Evolutionary conservation across 1,284 basidiomycete species (phyloP), one percentile per base, ranked within the genome.

Genomic region (Apiotrichum mycotoxinovorans): DNA sequence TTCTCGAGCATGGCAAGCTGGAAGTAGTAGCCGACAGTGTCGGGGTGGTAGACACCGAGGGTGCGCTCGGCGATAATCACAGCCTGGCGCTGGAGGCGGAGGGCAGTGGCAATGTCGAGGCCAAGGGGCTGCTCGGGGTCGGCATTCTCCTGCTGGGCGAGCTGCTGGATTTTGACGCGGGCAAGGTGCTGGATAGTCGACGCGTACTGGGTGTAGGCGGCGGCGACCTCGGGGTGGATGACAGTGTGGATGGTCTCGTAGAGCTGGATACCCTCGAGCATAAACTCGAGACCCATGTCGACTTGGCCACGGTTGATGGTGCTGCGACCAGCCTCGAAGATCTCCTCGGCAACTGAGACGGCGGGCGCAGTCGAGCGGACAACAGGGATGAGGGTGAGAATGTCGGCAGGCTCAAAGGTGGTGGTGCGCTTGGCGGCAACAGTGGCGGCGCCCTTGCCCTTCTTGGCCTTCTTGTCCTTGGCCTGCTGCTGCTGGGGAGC

Each of bases 171-270:
- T 64, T 76, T 75, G 57, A 74, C 49, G 45, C 78, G 72, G 30
- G 74, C 75, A 20, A 78, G 66, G 61, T 75, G 72, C 62, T 81
- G 80, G 46, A 81, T 71, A 11, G 79, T 74, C 54, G 76, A 75
- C 5, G 79, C 76, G 65, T 81, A 81, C 55, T 78, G 72, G 63
- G 80, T 78, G 71, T 82, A 83, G 56, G 79, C 79, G 14, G 76
- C 70, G 0, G 81, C 81, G 48, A 82, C 79, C 65, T 83, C 82
- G 30, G 82, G 80, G 70, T 84, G 83, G 23, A 83, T 78, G 22
- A 82, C 72, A 4, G 81, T 81, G 68, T 81, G 82, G 47, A 83
- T 79, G 62, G 80, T 79, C 74, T 84, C 82, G 74, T 80, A 82
- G 57, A 81, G 76, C 64, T 79, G 78, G 56, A 83, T 74, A 41